A percentile compares a stretch with the other conserved stretches of the same genome.
These are phyloP conservation scores for Butyriboletus loyo DNA, from an alignment of 768 basidiomycete species.

Conservation along the genomic window DNA sequence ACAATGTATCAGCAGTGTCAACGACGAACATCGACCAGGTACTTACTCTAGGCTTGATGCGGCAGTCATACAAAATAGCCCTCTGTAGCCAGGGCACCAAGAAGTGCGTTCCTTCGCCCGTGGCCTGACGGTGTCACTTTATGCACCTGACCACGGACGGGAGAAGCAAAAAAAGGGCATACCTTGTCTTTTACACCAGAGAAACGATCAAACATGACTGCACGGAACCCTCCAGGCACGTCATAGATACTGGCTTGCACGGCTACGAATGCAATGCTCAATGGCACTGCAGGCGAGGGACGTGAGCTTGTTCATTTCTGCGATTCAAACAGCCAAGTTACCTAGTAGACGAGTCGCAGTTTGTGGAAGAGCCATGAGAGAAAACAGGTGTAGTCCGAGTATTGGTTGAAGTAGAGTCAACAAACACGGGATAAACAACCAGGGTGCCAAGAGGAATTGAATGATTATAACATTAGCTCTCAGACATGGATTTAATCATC, in stretches of 20 bases:
- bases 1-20: not conserved
- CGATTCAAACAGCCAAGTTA: slow-evolving; percentile 23
- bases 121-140: slow-evolving; percentile 51
- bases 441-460: too few relatives aligned
- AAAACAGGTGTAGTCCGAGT: not conserved
- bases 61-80: slow-evolving; percentile 95
- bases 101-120: slow-evolving; percentile 93
- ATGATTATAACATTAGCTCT: too few relatives aligned
- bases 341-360: slow-evolving; percentile 48
- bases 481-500: slow-evolving; percentile 10
- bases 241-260: slow-evolving; percentile 55
- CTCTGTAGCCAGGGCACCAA: slow-evolving; percentile 94
- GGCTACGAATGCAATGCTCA: slow-evolving; percentile 40
- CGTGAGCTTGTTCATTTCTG: slow-evolving; percentile 10
- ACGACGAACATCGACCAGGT: not conserved
- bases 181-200: slow-evolving; percentile 84
- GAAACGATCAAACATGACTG: slow-evolving; percentile 98
- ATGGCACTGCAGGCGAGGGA: slow-evolving; percentile 26
- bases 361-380: slow-evolving; percentile 50
- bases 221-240: slow-evolving; percentile 90
- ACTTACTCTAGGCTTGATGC: slow-evolving; percentile 91
- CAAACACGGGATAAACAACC: slow-evolving; percentile 29
- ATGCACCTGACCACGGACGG: too few relatives aligned
- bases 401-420: not conserved
- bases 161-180: slow-evolving; percentile 16